phyloP scores from a whole-genome alignment of 139 green algal species.

The Astrephomene gubernaculifera region DNA sequence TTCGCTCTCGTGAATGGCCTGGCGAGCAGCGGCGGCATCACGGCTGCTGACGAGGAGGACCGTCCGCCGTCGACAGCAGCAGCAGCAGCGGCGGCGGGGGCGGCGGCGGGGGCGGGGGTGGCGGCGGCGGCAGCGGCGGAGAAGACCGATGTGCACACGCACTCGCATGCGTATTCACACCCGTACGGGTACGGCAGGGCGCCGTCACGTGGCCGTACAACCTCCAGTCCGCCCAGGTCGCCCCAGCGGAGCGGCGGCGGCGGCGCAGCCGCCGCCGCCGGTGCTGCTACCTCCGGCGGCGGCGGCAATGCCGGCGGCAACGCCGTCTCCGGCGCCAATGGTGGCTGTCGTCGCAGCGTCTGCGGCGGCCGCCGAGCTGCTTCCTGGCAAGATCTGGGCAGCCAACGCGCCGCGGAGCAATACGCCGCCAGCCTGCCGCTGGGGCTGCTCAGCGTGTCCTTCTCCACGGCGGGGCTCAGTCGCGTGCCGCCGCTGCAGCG shows the following conservation, averaged over 20 bases:
- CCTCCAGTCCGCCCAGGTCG: background rate
- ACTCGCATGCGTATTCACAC: no score
- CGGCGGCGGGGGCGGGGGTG: background rate
- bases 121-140: background rate
- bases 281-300: background rate
- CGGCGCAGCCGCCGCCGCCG: background rate
- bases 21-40: no score
- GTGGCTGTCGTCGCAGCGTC: background rate
- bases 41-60: no score
- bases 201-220: background rate
- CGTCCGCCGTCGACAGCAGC: background rate
- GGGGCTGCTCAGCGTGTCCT: conserved; percentile 45
- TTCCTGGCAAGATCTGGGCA: conserved; percentile 57
- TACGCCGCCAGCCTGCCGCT: conserved; percentile 47
- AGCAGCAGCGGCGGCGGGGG: background rate
- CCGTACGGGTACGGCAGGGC: no score
- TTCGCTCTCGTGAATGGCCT: no score
- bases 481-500: conserved; percentile 47
- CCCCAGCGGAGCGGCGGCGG: background rate
- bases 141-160: no score
- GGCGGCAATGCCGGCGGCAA: background rate
- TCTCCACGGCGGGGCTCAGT: conserved; percentile 47
- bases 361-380: background rate
- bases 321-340: background rate
- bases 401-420: conserved; percentile 40